phyloP scores from a whole-genome alignment of 345 rosid genomes.

The Rhizophora mangle region DNA sequence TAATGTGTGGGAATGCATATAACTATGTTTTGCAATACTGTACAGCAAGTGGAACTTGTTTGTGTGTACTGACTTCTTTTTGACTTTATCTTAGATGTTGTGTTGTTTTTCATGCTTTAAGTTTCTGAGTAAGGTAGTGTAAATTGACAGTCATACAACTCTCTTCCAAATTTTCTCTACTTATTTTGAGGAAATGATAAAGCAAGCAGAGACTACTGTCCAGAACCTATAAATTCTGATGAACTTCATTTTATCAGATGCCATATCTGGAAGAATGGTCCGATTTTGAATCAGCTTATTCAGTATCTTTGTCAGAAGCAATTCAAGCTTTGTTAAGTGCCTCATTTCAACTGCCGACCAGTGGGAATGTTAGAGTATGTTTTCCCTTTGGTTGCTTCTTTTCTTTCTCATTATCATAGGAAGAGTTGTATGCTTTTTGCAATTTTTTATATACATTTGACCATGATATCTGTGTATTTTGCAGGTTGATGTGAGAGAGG shows the following conservation, averaged over 20 bases:
- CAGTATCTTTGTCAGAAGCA: constrained; percentile 51
- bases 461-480: neutral
- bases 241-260: constrained; percentile 39
- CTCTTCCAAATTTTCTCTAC: neutral
- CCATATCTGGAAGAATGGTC: constrained; percentile 76
- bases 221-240: neutral
- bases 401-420: neutral
- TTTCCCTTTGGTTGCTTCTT: neutral
- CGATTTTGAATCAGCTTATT: constrained; percentile 48
- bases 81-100: too few species aligned
- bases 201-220: neutral
- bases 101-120: too few species aligned
- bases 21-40: too few species aligned
- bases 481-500: constrained; percentile 60
- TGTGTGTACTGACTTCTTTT: too few species aligned
- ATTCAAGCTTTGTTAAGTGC: constrained; percentile 57
- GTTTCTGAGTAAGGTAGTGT: too few species aligned
- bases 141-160: too few species aligned
- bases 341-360: constrained; percentile 57
- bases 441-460: neutral
- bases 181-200: neutral
- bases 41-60: too few species aligned
- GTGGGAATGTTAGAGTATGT: constrained; percentile 52
- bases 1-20: too few species aligned
- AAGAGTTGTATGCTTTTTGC: neutral